Evolutionary conservation across 2,329 filamentous ascomycete species (phyloP), one percentile per base, ranked within the genome.

Genomic region (Colletotrichum lindemuthianum): DNA sequence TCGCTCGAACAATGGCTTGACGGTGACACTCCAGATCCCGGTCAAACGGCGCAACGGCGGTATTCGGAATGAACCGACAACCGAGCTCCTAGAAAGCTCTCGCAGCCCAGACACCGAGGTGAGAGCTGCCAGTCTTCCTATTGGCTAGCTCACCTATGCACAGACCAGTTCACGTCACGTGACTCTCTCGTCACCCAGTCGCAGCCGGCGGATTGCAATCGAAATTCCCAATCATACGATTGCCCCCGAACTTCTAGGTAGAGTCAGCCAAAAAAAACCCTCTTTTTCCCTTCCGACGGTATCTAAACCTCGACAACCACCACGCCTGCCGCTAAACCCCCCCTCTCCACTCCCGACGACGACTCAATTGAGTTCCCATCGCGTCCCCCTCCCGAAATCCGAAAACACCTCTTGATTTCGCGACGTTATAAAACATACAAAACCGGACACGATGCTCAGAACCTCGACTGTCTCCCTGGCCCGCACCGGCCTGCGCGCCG

Each of bases 381-480:
- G 75, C 61, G 51, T 13, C 7, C 45, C 36, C 39, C 49, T 39
- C 47, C 39, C 51, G 36, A 37, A 37, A 16, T 72, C 67, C 63
- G 55, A 60, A 57, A 65, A 67, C 59, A 63, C 44, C 37, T 57
- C 67, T 60, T 63, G 59, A 64, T 53, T 58, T 59, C 48, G 16
- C 47, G 65, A 47, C 56, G 53, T 67, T 67, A 63, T 66, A 51
- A 15, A 39, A 32, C 60, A n/a, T n/a, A 16, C 49, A 55, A 39
- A 34, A 51, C 6, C 24, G 24, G 47, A 59, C 73, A 81, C 73
- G 70, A 87, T 86, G 85, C 79, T 86, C 78, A 84, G 85, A 78
- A 82, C 83, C 72, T 77, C 80, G 70, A 80, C 82, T 71, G 79
- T 83, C 70, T 81, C 81, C 71, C 76, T 84, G 75, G 79, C 86